phyloP scores from a whole-genome alignment of 441 rosid genomes.

The Erodium moschatum region DNA sequence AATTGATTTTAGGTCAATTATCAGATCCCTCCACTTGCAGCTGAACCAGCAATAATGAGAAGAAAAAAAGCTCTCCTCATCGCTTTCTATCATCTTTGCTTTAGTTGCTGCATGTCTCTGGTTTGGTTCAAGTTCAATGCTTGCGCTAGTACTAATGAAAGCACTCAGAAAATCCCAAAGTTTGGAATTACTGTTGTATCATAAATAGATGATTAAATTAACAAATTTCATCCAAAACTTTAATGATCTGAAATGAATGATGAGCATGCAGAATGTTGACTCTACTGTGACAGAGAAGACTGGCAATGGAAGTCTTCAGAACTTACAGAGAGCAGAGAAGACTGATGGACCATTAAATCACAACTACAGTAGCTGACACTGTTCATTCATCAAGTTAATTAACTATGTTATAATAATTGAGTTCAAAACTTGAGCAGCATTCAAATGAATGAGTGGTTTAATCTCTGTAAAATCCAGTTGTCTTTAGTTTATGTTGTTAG shows the following conservation, averaged over 20 bases:
- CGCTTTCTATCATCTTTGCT: too few relatives aligned
- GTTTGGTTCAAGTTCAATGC: too few relatives aligned
- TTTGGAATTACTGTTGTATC: too few relatives aligned
- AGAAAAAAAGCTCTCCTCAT: background rate
- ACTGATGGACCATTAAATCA: background rate
- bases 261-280: background rate
- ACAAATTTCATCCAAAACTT: too few relatives aligned
- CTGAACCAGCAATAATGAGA: background rate
- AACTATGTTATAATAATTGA: too few relatives aligned
- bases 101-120: too few relatives aligned
- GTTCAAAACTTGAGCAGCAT: too few relatives aligned
- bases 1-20: constrained; percentile 25
- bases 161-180: too few relatives aligned
- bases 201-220: too few relatives aligned
- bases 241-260: background rate
- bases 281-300: background rate
- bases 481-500: too few relatives aligned
- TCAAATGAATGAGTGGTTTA: background rate
- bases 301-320: background rate
- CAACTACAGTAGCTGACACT: background rate
- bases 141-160: too few relatives aligned
- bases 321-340: background rate
- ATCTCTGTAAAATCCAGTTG: background rate
- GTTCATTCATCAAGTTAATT: background rate
- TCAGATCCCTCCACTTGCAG: background rate